Base-by-base conservation (phyloP, 73 alveolate species). In the Blepharisma japonicum region DNA sequence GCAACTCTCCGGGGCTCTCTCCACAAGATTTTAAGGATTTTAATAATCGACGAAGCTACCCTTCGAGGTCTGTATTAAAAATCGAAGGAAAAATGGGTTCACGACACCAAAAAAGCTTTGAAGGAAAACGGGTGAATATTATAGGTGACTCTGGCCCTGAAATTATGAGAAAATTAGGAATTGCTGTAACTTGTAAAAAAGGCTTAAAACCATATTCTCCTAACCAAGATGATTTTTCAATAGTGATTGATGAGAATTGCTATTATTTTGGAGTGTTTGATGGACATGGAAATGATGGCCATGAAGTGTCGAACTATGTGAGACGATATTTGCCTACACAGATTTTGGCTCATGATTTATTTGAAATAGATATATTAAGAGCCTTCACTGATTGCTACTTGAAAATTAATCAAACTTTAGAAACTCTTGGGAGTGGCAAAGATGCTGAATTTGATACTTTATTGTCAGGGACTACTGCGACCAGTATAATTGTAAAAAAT, bases 331-430 rank as follows among this genome's bases (percentile, higher is more conserved):
- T 70, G 21, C 80, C 80, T 39, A 45, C 2, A 56, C 51, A 68
- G 71, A 78, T 83, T 77, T 56, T 83, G 49, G 54, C 83, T 51
- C 85, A 83, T 46, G 55, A 48, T 8, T 20, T 9, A 25, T 61
- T 61, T 25, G 42, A 32, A 32, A 32, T 32, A 1, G 42, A 32
- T 32, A 32, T 32, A 32, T 32, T 32, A 3, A 32, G 42, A 32
- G 42, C 42, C 42, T 32, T 32, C 3, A 32, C 42, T 32, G 42
- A 32, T 32, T 32, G 42, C 42, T 32, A 32, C 42, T 32, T 32
- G 42, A 32, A 32, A 32, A 32, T 32, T 32, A 32, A 32, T 32
- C 42, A 32, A 32, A 32, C 42, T 32, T 32, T 32, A 32, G 42
- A 32, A 32, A 32, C 42, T 3, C 42, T 32, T 32, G 42, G 42